Evolutionary conservation across 345 rosid species (phyloP).

Genomic region (Erysimum cheiranthoides): DNA sequence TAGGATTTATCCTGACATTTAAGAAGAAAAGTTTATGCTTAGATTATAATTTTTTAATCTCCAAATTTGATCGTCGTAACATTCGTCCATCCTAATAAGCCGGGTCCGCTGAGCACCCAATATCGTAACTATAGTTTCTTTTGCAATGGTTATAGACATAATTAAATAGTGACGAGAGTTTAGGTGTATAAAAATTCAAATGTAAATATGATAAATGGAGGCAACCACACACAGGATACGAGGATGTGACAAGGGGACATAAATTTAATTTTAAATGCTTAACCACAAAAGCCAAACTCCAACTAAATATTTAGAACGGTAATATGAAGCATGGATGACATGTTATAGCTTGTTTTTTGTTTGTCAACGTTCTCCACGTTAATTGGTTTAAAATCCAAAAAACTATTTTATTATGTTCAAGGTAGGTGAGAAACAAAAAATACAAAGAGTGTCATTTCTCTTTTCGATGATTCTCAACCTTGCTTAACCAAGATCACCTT

Average conservation of each 20-base stretch:
- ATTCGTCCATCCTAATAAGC: neutral
- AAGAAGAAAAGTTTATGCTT: neutral
- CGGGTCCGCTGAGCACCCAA: too few relatives aligned
- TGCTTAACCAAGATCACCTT: neutral
- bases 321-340: neutral
- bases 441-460: neutral
- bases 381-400: neutral
- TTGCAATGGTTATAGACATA: neutral
- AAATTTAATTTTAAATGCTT: neutral
- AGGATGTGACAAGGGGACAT: slow-evolving; percentile 10
- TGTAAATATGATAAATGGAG: neutral
- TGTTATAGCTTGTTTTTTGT: neutral
- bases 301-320: neutral
- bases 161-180: too few relatives aligned
- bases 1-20: neutral
- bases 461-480: slow-evolving; percentile 6
- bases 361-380: slow-evolving; percentile 2
- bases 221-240: slow-evolving; percentile 7
- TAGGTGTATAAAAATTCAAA: neutral
- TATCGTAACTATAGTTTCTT: neutral
- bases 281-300: slow-evolving; percentile 2
- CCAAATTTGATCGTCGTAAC: neutral
- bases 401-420: neutral
- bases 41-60: neutral
- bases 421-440: neutral